A percentile compares a stretch with the other conserved stretches of the same genome.
These are phyloP conservation scores for Panicum hallii DNA, from an alignment of 202 grass and related monocot species.

Conservation along the genomic window DNA sequence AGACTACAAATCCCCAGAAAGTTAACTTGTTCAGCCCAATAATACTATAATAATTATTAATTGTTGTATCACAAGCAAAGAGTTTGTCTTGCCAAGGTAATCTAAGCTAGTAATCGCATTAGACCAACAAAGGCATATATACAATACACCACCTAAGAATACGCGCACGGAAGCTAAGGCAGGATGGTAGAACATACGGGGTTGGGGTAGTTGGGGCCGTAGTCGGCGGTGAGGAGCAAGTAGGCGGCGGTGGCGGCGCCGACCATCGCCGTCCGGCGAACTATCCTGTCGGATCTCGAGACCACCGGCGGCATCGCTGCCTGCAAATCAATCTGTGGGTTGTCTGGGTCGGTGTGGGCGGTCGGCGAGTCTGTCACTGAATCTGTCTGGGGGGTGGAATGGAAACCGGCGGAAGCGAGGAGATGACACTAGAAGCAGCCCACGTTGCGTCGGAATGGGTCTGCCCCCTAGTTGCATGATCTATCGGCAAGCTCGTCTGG, in stretches of 20 bases:
- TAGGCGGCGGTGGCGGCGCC: constrained; percentile 63
- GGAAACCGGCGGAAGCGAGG: not conserved
- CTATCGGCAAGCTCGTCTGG: constrained; percentile 40
- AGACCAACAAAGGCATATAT: not conserved
- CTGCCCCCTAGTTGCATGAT: too few relatives aligned
- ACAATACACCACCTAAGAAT: too few relatives aligned
- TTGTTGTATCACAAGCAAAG: not conserved
- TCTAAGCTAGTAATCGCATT: not conserved
- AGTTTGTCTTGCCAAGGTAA: not conserved
- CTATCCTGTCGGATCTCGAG: constrained; percentile 58
- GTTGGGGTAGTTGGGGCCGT: constrained; percentile 58
- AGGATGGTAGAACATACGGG: constrained; percentile 41
- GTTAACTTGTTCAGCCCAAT: too few relatives aligned
- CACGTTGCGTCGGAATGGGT: not conserved
- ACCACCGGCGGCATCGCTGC: constrained; percentile 46
- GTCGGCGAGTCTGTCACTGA: not conserved
- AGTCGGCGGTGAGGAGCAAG: constrained; percentile 70
- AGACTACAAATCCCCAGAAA: too few relatives aligned
- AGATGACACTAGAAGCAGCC: not conserved
- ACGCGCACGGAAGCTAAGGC: not conserved
- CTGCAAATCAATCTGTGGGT: not conserved
- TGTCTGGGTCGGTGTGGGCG: not conserved
- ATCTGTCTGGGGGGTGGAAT: too few relatives aligned
- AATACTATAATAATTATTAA: not conserved
- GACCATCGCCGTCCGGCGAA: constrained; percentile 73